phyloP scores from a whole-genome alignment of 2,329 filamentous ascomycete genomes.

The Talaromyces sp. region DNA sequence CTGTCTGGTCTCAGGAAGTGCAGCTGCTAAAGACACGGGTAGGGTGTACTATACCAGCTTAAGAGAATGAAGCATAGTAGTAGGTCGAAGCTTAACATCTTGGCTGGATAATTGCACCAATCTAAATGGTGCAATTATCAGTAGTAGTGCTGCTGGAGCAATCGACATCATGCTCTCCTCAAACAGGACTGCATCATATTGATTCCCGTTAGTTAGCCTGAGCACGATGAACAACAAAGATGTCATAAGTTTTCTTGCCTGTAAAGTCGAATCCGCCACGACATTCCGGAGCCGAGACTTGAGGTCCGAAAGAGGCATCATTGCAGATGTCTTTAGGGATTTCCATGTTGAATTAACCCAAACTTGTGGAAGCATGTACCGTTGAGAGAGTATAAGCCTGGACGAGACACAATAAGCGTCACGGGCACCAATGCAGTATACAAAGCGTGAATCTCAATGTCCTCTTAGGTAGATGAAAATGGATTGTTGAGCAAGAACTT shows the following conservation, averaged over 20 bases:
- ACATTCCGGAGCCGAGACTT: conserved; percentile 2
- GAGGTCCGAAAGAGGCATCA: conserved; percentile 5
- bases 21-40: neutral
- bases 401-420: too few species aligned
- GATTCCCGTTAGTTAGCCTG: neutral
- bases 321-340: conserved; percentile 1
- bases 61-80: conserved; percentile 2
- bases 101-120: conserved; percentile 5
- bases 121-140: conserved; percentile 7
- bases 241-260: conserved; percentile 1
- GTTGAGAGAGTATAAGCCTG: too few species aligned
- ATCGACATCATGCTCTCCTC: conserved; percentile 11
- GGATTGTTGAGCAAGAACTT: too few species aligned
- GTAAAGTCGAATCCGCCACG: conserved; percentile 10
- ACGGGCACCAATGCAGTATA: too few species aligned
- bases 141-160: conserved; percentile 5
- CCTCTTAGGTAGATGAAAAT: too few species aligned
- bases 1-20: neutral
- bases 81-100: conserved; percentile 8
- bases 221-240: neutral
- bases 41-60: conserved; percentile 4
- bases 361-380: too few species aligned
- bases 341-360: neutral
- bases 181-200: neutral
- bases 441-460: too few species aligned